Evolutionary conservation across 257 asterid species (phyloP).

Genomic region (Osmanthus fragrans): DNA sequence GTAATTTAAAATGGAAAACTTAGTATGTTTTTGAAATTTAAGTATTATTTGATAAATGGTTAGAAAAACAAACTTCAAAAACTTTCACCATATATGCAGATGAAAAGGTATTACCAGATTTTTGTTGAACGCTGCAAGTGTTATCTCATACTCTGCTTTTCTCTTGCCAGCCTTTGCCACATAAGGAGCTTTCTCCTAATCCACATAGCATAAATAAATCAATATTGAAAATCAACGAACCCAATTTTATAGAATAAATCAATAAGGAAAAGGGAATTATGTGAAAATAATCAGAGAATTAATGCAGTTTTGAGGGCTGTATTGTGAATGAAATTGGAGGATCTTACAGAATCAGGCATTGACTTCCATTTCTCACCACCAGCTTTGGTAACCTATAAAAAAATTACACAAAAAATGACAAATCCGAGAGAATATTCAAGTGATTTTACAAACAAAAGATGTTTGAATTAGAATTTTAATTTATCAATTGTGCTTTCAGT

Average conservation of each 20-base stretch:
- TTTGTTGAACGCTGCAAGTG: slow-evolving; percentile 15
- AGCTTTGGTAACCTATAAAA: slow-evolving; percentile 25
- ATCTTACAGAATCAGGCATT: slow-evolving; percentile 28
- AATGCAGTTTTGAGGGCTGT: not conserved
- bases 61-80: not conserved
- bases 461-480: too few species aligned
- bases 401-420: not conserved
- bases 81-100: not conserved
- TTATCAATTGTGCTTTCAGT: not conserved
- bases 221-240: not conserved
- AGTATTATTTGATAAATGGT: too few species aligned
- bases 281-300: not conserved
- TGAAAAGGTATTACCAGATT: not conserved
- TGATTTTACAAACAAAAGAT: not conserved
- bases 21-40: not conserved
- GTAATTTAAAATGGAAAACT: not conserved
- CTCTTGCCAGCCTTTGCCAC: slow-evolving; percentile 22
- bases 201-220: not conserved
- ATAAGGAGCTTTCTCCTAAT: slow-evolving; percentile 28
- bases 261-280: not conserved
- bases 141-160: slow-evolving; percentile 23
- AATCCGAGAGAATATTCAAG: not conserved
- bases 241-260: not conserved
- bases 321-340: not conserved
- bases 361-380: slow-evolving; percentile 33